Base-by-base conservation (phyloP, 106 monocot genomes). In the Cymbidium sinense region DNA sequence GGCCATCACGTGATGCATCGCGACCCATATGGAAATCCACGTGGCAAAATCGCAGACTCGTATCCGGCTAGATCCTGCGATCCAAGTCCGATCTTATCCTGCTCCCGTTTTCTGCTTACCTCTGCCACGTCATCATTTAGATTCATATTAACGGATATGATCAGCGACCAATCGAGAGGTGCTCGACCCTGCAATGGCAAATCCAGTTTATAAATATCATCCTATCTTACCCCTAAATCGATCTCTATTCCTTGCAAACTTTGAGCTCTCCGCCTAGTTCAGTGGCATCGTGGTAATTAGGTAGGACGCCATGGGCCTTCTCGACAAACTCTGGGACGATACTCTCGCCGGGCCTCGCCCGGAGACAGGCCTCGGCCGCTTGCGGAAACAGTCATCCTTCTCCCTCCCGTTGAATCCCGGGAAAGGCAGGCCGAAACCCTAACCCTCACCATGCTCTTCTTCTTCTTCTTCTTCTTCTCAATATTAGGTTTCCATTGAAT, bases 261-360 rank as follows among this genome's bases (percentile, higher is more conserved):
- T 21, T n/a, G 58, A 33, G 3, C 20, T 41, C 10, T 41, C 3
- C 41, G n/a, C 73, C 39, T 67, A 4, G 1, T 12, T 29, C 44
- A 76, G 50, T 54, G 31, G 76, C 34, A 13, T 54, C 31, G 34
- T 54, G 1, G 76, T 76, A 37, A 82, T 13, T 30, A 73, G 25
- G 73, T 44, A 43, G 58, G 37, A 54, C 4, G 0, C 43, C 15
- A 91, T 91, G 91, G 88, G 91, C 47, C 88, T 91, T 67, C 83
- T 91, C 43, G 91, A 91, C 64, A 80, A 88, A 72, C 91, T 91
- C 65, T 91, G 91, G 91, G 91, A 91, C 86, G 91, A 91, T 78
- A 91, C 88, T 44, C 75, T 91, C 76, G 91, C 91, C 78, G 91
- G 91, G 0, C 91, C 91, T 6, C 82, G 78, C 15, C 91, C 91